These are phyloP conservation scores for Phaseolus coccineus DNA, from an alignment of 331 rosid species.

Conservation along the genomic window DNA sequence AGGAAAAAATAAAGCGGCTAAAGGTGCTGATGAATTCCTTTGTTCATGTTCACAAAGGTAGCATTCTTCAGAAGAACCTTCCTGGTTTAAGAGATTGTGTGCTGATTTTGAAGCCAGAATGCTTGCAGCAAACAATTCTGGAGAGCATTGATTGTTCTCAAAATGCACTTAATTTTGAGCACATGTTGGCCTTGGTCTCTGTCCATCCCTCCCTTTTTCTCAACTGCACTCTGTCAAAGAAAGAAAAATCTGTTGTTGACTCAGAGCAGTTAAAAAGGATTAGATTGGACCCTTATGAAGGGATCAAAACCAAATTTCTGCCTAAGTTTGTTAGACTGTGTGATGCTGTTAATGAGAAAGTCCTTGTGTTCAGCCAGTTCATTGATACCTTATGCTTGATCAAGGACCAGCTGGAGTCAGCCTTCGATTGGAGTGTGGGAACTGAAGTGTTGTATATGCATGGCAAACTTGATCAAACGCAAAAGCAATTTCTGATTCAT, in stretches of 20 bases:
- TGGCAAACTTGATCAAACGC: constrained; percentile 37
- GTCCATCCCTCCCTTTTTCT: constrained; percentile 53
- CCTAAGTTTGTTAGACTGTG: constrained; percentile 41
- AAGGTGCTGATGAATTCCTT: constrained; percentile 44
- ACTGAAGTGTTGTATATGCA: constrained; percentile 40
- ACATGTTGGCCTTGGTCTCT: constrained; percentile 39
- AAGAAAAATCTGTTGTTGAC: constrained; percentile 41
- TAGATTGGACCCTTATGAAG: constrained; percentile 25
- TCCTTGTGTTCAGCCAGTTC: constrained; percentile 52
- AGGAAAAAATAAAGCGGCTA: constrained; percentile 33
- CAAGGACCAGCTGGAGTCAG: constrained; percentile 28
- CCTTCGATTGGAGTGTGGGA: constrained; percentile 38
- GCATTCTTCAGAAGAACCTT: constrained; percentile 47
- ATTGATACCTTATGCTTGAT: constrained; percentile 37
- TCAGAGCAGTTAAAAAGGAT: neutral
- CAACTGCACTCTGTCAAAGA: neutral
- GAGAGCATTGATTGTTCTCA: constrained; percentile 35
- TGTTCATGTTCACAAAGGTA: constrained; percentile 52
- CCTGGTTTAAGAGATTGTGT: constrained; percentile 42
- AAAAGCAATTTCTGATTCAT: constrained; percentile 33
- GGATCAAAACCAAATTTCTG: constrained; percentile 48
- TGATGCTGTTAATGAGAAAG: constrained; percentile 40
- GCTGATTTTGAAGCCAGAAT: constrained; percentile 36
- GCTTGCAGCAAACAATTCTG: constrained; percentile 37
- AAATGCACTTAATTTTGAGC: constrained; percentile 13